Percentiles rank a stretch among this genome's conserved stretches.
Evolutionary conservation across 2,329 filamentous ascomycete species (phyloP).

Genomic region (Aaosphaeria pasadenensis): DNA sequence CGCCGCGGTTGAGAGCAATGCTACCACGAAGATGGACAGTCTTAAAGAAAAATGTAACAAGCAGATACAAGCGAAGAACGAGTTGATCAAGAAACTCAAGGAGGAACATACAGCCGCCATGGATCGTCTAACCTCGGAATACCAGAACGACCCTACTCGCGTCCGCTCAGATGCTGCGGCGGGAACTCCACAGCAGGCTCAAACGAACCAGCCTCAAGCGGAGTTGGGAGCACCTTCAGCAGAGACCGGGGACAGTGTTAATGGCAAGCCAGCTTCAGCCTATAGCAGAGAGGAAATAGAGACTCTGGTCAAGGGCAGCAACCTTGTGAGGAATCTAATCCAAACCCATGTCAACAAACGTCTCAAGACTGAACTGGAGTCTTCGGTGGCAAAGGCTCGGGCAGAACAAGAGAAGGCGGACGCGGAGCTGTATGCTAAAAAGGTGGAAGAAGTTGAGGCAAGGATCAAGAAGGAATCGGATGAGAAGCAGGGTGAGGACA

Average conservation of each 20-base stretch:
- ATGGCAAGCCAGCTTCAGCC: not conserved
- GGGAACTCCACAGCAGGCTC: not conserved
- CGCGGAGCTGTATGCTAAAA: slow-evolving; percentile 55
- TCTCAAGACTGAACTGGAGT: not conserved
- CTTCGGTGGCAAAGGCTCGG: slow-evolving; percentile 2
- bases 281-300: slow-evolving; percentile 13
- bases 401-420: slow-evolving; percentile 10
- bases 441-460: slow-evolving; percentile 26
- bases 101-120: not conserved
- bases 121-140: slow-evolving; percentile 29
- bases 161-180: slow-evolving; percentile 18
- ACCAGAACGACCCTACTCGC: slow-evolving; percentile 36
- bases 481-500: slow-evolving; percentile 56
- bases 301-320: slow-evolving; percentile 50
- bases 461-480: not conserved
- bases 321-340: slow-evolving; percentile 20
- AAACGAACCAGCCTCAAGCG: not conserved
- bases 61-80: slow-evolving; percentile 45
- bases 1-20: not conserved
- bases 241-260: not conserved
- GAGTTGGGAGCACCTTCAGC: slow-evolving; percentile 1
- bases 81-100: slow-evolving; percentile 35
- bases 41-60: slow-evolving; percentile 54
- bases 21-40: slow-evolving; percentile 27
- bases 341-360: slow-evolving; percentile 39